Evolutionary conservation across 305 asterid species (phyloP).

Genomic region (Plantago coronopus): DNA sequence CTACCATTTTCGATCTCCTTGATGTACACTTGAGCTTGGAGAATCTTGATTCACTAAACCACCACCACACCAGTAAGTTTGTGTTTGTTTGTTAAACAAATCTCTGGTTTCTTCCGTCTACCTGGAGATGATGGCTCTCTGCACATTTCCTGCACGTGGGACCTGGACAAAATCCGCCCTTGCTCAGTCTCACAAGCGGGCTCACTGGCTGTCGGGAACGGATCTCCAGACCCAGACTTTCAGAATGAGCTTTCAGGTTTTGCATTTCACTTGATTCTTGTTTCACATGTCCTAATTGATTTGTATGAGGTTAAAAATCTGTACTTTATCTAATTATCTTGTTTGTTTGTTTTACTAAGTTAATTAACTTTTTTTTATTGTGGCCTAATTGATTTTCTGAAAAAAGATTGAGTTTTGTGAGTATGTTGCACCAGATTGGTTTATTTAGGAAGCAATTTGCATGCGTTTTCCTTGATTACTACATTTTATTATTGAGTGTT

Average conservation of each 20-base stretch:
- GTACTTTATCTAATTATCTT: background rate
- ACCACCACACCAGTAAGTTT: constrained; percentile 25
- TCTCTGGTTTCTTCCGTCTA: constrained; percentile 16
- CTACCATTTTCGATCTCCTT: constrained; percentile 12
- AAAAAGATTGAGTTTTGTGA: too few species aligned
- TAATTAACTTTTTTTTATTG: background rate
- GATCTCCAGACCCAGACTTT: constrained; percentile 44
- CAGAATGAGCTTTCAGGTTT: constrained; percentile 52
- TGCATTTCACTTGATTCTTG: background rate
- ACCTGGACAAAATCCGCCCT: constrained; percentile 38
- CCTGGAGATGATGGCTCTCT: constrained; percentile 49
- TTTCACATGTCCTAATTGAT: constrained; percentile 2
- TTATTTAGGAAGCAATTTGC: too few species aligned
- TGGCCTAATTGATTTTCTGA: too few species aligned
- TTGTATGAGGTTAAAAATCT: too few species aligned
- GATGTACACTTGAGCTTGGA: constrained; percentile 8
- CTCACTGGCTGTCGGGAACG: constrained; percentile 45
- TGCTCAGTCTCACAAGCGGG: constrained; percentile 41
- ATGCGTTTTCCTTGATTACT: background rate
- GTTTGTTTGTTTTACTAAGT: background rate
- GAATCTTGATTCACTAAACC: background rate
- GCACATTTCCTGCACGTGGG: constrained; percentile 59
- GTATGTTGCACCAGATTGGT: too few species aligned
- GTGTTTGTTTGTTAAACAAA: constrained; percentile 12
- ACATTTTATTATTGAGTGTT: too few species aligned